Base-by-base conservation (phyloP, 768 basidiomycete genomes). In the Asterophora parasitica region DNA sequence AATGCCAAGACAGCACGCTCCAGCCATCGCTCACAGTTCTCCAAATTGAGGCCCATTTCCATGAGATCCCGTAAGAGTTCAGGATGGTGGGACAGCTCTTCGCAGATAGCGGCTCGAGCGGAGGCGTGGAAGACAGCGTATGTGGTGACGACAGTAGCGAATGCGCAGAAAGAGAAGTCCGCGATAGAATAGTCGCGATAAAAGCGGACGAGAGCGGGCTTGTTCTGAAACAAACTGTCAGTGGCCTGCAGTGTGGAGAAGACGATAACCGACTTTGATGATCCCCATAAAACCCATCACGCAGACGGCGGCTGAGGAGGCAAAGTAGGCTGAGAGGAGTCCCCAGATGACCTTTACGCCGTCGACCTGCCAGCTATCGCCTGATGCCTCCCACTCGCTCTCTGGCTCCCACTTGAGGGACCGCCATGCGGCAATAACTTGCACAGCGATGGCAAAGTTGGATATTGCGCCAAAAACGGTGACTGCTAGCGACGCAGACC, bases 101-200 rank as follows among this genome's bases (percentile, higher is more conserved):
- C 87, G 67, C 88, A 91, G 2, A 87, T 65, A 13, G 72, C 73
- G 1, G 82, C 71, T 27, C 84, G 78, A 26, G 79, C 69, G 12
- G 75, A 68, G 44, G 72, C 64, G 41, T 71, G 74, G 62, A 83
- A 83, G 2, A 82, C 75, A 7, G 73, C 75, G 59, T 83, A 85
- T 6, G 78, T 77, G 42, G 76, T 75, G 28, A 81, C 46, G 12
- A 74, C 59, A 9, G 83, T 76, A 34, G 77, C 75, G 46, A 86
- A 68, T 5, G 80, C 72, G 62, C 79, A 79, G 65, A 87, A 85
- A 3, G 76, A 75, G 59, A 90, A 82, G 66, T 90, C 87, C 43
- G 83, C 88, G 53, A 88, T 81, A 47, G 86, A 80, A 54, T 83
- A 89, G 69, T 88, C 87, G 52, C 88, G 81, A 68, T 88, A 91